Evolutionary conservation across 2,329 filamentous ascomycete genomes (phyloP).

Genomic region (Ophiostoma himal-ulmi): DNA sequence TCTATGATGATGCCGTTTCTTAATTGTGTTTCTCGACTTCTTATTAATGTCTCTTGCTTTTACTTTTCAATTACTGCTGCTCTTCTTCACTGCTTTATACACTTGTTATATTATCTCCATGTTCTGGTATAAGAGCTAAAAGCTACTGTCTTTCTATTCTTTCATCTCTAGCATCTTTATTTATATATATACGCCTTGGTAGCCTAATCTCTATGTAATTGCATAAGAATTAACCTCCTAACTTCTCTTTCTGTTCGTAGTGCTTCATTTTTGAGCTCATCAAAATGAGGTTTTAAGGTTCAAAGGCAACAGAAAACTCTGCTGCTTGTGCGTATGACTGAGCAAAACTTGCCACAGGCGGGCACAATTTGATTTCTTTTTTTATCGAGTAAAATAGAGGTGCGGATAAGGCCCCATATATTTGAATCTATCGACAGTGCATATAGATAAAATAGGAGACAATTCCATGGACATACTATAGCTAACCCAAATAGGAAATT

Average conservation of each 20-base stretch:
- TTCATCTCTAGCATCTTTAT: neutral
- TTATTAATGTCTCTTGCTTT: neutral
- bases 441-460: too few species aligned
- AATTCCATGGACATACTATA: neutral
- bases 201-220: neutral
- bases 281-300: too few species aligned
- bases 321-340: too few species aligned
- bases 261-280: too few species aligned
- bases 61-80: neutral
- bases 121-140: neutral
- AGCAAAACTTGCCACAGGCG: too few species aligned
- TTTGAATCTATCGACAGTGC: neutral
- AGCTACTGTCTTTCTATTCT: neutral
- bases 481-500: neutral
- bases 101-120: neutral
- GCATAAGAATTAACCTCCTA: neutral
- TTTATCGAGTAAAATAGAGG: too few species aligned
- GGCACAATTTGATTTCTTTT: too few species aligned
- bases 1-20: neutral
- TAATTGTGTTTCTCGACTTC: neutral
- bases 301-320: too few species aligned
- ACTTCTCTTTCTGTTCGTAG: neutral
- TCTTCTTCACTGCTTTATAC: neutral
- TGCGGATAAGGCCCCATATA: neutral
- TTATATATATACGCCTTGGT: neutral